phyloP scores from a whole-genome alignment of 768 basidiomycete genomes.

The Trametes coccinea region DNA sequence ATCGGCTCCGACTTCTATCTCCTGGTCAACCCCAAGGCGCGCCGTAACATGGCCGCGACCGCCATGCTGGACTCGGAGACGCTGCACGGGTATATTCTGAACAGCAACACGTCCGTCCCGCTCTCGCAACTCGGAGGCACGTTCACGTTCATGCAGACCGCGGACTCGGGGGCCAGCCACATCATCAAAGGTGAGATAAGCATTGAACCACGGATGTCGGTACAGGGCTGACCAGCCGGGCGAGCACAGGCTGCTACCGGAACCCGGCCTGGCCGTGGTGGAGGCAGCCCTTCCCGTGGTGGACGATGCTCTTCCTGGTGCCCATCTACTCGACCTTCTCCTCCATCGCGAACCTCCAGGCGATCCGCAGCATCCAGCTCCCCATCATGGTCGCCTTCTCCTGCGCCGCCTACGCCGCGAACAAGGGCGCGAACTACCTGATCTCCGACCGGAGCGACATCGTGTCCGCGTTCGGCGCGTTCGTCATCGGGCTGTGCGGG shows the following conservation, averaged over 20 bases:
- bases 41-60: slow-evolving; percentile 35
- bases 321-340: slow-evolving; percentile 74
- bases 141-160: slow-evolving; percentile 30
- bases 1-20: slow-evolving; percentile 84
- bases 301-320: slow-evolving; percentile 76
- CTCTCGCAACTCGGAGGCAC: slow-evolving; percentile 28
- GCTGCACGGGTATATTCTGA: slow-evolving; percentile 53
- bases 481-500: slow-evolving; percentile 76
- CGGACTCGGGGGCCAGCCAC: slow-evolving; percentile 17
- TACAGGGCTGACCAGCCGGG: neutral
- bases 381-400: slow-evolving; percentile 78
- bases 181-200: slow-evolving; percentile 31
- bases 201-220: neutral
- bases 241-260: slow-evolving; percentile 64
- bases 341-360: slow-evolving; percentile 77
- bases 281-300: slow-evolving; percentile 77
- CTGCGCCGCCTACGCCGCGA: slow-evolving; percentile 72
- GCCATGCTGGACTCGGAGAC: slow-evolving; percentile 31
- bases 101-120: slow-evolving; percentile 25
- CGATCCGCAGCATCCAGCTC: slow-evolving; percentile 66
- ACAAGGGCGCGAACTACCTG: slow-evolving; percentile 58
- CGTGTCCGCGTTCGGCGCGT: slow-evolving; percentile 75
- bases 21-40: slow-evolving; percentile 62
- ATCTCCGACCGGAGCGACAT: slow-evolving; percentile 71
- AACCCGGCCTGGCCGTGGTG: slow-evolving; percentile 77